A percentile compares a stretch with the other conserved stretches of the same genome.
phyloP scores from a whole-genome alignment of 2,329 filamentous ascomycete genomes.

The Nemania sp. region DNA sequence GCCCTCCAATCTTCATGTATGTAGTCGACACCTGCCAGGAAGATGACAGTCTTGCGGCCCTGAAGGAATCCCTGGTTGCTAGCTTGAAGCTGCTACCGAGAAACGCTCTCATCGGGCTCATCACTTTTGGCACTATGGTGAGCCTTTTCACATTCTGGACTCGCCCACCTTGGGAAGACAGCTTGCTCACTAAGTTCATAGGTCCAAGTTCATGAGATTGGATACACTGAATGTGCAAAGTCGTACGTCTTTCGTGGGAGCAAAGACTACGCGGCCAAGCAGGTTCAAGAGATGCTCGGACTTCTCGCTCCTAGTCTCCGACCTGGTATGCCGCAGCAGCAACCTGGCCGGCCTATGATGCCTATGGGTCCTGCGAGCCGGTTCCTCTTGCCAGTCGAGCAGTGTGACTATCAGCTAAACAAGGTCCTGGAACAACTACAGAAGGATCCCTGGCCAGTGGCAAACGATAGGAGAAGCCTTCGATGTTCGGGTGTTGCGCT shows the following conservation, averaged over 20 bases:
- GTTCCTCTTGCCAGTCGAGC: conserved; percentile 91
- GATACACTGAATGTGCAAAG: conserved; percentile 97
- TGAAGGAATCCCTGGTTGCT: conserved; percentile 87
- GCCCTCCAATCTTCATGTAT: conserved; percentile 83
- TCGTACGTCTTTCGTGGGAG: conserved; percentile 97
- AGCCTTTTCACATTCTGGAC: conserved; percentile 25
- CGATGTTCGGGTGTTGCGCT: conserved; percentile 96
- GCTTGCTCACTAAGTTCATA: conserved; percentile 44
- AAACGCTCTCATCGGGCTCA: conserved; percentile 79
- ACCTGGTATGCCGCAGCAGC: conserved; percentile 72
- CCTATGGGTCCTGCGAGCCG: conserved; percentile 81
- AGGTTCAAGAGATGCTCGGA: conserved; percentile 99
- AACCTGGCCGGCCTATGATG: conserved; percentile 74
- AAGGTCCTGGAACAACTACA: conserved; percentile 94
- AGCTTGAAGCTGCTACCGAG: conserved; percentile 81
- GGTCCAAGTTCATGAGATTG: conserved; percentile 96
- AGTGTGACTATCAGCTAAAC: conserved; percentile 96
- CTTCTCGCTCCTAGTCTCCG: conserved; percentile 73
- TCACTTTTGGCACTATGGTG: conserved; percentile 94
- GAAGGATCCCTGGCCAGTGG: conserved; percentile 96
- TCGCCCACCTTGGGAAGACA: neutral
- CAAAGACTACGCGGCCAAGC: conserved; percentile 97
- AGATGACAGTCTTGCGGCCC: conserved; percentile 78
- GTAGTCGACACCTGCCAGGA: conserved; percentile 89
- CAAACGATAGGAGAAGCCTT: conserved; percentile 86